Evolutionary conservation across 2,329 filamentous ascomycete species (phyloP), one percentile per base, ranked within the genome.

Genomic region (Rhynchosporium secalis): DNA sequence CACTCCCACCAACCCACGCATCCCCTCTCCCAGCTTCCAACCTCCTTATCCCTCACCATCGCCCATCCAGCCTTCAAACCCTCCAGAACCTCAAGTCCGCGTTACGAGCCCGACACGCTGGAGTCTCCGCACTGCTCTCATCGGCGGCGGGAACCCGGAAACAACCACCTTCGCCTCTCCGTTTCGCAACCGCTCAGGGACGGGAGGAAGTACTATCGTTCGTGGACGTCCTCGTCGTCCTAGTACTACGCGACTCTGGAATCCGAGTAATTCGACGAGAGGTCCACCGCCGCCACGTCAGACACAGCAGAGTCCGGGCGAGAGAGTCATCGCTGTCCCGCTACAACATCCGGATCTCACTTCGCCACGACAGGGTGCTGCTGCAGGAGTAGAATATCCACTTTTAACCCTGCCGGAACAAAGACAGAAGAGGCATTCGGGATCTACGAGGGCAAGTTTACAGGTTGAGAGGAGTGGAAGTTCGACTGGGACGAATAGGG

Each of bases 231-330:
- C 71, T 51, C 68, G 67, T 63, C 68, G 71, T 60, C 68, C 68
- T 13, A 69, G 66, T 71, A 63, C 74, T 64, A 64, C 68, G 59
- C 78, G 83, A 33, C 79, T 86, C 65, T 85, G 83, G 76, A 86
- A 86, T 72, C 84, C 84, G 43, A 78, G 84, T 70, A 86, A 87
- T 71, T 80, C 83, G 75, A 82, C 84, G 54, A 56, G 65, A 59
- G 62, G 55, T 10, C 61, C 61, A 4, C 56, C 63, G 15, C 26
- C 56, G 2, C 43, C 60, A 9, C 54, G 60, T 49, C 60, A 65
- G 60, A 67, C 61, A 58, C 62, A 65, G 48, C 60, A 57, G 31
- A 65, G 66, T 26, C 56, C 58, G 9, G 66, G 65, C 51, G 58
- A 65, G 26, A 64, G 56, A 45, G 66, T 68, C 4, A 69, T 70